Base-by-base conservation (phyloP, 75 land plant genomes). In the Pinus albicaulis region DNA sequence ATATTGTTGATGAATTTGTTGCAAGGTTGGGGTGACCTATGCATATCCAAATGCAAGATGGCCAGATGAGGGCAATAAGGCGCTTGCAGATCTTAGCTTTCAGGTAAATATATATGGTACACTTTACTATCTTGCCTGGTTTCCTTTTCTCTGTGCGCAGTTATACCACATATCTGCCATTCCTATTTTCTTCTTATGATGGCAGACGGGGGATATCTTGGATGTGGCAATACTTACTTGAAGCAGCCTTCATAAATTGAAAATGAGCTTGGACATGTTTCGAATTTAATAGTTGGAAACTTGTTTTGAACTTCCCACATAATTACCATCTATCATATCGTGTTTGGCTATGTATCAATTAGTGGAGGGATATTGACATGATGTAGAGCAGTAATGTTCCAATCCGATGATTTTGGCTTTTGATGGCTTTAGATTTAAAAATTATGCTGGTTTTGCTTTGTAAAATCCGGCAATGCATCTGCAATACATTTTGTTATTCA, bases 151-250 rank as follows among this genome's bases (percentile, higher is more conserved):
- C 19, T 3, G 5, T 59, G 72, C 36, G 10, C 25, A 57, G 15
- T 23, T 56, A 15, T 44, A 13, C 7, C 2, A 8, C 15, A n/a
- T 15, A 25, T 74, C 7, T 38, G 19, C 20, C 25, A 71, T 56
- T 38, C 24, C 65, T 8, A 22, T 41, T 78, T 7, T 36, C 56
- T 12, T 56, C 13, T 61, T 74, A 13, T 58, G 55, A 25, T 41
- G 23, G 71, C 76, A 90, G 92, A 88, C 86, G 25, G 92, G 92
- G n/a, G 92, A 90, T 78, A 87, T 88, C 76, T 77, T 90, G 60
- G 90, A 89, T 88, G 92, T 90, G 55, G 90, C 92, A 16, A 90
- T 90, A 25, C 66, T 85, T 44, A 68, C 71, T 16, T 68, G 71
- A 68, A 11, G 12, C 48, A 20, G 5, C 38, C 31, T 38, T n/a